Conservation (phyloP, 495 filamentous ascomycete species). For the Acidomyces sp. region DNA sequence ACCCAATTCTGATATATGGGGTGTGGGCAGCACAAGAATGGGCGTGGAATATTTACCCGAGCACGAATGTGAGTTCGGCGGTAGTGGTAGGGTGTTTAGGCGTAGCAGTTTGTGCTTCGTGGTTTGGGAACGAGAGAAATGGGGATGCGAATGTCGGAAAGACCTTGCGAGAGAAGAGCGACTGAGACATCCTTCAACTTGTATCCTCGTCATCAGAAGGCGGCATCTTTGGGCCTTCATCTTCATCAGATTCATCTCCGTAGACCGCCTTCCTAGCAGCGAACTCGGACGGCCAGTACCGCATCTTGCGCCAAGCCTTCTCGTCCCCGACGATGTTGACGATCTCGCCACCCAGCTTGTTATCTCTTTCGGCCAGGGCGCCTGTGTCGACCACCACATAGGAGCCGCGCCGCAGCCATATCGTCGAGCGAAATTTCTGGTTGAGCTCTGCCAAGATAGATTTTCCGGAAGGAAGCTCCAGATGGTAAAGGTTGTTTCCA, state of each 20-base stretch:
- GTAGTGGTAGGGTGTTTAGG: constrained; percentile 61
- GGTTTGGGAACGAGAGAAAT: constrained; percentile 44
- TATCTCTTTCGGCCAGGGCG: constrained; percentile 51
- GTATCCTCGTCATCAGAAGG: constrained; percentile 55
- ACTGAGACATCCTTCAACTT: constrained; percentile 1
- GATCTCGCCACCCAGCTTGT: constrained; percentile 78
- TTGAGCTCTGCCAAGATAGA: constrained; percentile 63
- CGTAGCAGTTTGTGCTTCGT: constrained; percentile 48
- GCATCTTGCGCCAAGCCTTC: constrained; percentile 76
- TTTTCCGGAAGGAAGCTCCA: constrained; percentile 47
- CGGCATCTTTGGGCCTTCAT: constrained; percentile 75
- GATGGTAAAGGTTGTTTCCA: constrained; percentile 76
- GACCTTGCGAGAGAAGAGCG: constrained; percentile 3
- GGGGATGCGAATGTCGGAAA: not conserved
- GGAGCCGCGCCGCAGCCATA: constrained; percentile 79
- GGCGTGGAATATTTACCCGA: constrained; percentile 97
- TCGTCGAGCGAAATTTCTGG: constrained; percentile 68
- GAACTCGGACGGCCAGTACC: constrained; percentile 87
- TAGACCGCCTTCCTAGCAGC: constrained; percentile 42
- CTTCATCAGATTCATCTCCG: constrained; percentile 46
- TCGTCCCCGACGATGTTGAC: constrained; percentile 86
- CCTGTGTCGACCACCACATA: constrained; percentile 72
- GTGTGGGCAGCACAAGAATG: constrained; percentile 82
- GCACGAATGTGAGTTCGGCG: constrained; percentile 63
- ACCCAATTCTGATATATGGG: constrained; percentile 55